Conservation (phyloP, 257 asterid species). For the Capsicum pubescens region DNA sequence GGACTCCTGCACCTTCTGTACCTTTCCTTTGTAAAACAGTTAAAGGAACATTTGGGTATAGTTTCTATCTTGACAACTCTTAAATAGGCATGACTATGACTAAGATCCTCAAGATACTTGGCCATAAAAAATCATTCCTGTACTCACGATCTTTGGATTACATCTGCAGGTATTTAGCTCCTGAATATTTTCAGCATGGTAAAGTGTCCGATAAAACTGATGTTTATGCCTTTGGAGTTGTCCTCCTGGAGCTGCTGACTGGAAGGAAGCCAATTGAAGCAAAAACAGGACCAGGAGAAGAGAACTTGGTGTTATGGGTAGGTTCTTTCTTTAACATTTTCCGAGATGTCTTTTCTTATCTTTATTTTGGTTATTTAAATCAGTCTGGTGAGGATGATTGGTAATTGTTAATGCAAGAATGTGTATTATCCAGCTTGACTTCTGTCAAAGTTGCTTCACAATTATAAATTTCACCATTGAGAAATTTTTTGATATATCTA, state of each 20-base stretch:
- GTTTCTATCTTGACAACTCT: background rate
- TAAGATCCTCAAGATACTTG: background rate
- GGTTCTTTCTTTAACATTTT: constrained; percentile 26
- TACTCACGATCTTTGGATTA: constrained; percentile 17
- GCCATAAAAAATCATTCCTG: background rate
- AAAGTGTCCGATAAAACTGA: constrained; percentile 93
- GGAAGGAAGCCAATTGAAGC: constrained; percentile 89
- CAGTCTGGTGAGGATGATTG: background rate
- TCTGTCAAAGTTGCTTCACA: background rate
- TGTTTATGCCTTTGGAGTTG: constrained; percentile 85
- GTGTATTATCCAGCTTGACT: background rate
- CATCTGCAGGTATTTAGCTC: constrained; percentile 74
- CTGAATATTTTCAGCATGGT: constrained; percentile 95
- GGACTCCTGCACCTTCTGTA: constrained; percentile 90
- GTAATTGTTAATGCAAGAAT: background rate
- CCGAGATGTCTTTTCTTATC: constrained; percentile 11
- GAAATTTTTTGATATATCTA: background rate
- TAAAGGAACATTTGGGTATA: constrained; percentile 94
- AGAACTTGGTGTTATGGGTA: constrained; percentile 81
- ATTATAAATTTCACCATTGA: background rate
- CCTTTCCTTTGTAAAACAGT: constrained; percentile 96
- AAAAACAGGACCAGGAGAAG: constrained; percentile 85
- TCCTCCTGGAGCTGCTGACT: constrained; percentile 83
- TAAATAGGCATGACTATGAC: background rate
- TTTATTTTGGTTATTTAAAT: background rate